phyloP scores from a whole-genome alignment of 768 basidiomycete species.

The Hygrocybe punicea region DNA sequence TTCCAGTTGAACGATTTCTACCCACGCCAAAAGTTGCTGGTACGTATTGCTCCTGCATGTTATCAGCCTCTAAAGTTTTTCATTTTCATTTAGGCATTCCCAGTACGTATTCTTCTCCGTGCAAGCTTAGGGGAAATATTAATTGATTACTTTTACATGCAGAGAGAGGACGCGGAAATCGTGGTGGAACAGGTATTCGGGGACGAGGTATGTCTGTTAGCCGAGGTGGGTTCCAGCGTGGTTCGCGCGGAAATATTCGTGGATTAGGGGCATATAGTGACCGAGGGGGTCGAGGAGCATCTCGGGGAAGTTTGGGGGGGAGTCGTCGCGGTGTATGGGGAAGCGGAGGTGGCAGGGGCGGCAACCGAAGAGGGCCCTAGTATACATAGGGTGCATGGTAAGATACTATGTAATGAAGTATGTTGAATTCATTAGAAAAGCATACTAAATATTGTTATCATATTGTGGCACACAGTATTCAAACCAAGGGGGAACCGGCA shows the following conservation, averaged over 20 bases:
- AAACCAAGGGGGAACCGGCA: no score
- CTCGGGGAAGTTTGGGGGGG: conserved; percentile 49
- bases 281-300: conserved; percentile 38
- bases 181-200: conserved; percentile 37
- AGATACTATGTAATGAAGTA: no score
- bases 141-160: conserved; percentile 11
- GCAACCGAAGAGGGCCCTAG: conserved; percentile 2
- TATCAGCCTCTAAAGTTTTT: conserved; percentile 2
- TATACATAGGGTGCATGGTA: no score
- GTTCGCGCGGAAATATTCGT: conserved; percentile 26
- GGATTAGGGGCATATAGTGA: conserved; percentile 36
- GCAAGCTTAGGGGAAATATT: conserved; percentile 6
- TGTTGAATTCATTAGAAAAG: no score
- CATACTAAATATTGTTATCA: no score
- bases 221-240: conserved; percentile 37
- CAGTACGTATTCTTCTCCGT: conserved; percentile 37
- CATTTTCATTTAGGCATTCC: conserved; percentile 40
- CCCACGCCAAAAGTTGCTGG: conserved; percentile 91
- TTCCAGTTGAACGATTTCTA: conserved; percentile 94
- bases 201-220: conserved; percentile 35
- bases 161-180: conserved; percentile 43
- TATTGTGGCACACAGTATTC: no score
- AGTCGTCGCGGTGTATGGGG: conserved; percentile 36
- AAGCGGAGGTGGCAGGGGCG: conserved; percentile 42
- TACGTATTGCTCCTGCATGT: conserved; percentile 24